Evolutionary conservation across 257 asterid genomes (phyloP), one percentile per base, ranked within the genome.

Genomic region (Fraxinus cuspidata): DNA sequence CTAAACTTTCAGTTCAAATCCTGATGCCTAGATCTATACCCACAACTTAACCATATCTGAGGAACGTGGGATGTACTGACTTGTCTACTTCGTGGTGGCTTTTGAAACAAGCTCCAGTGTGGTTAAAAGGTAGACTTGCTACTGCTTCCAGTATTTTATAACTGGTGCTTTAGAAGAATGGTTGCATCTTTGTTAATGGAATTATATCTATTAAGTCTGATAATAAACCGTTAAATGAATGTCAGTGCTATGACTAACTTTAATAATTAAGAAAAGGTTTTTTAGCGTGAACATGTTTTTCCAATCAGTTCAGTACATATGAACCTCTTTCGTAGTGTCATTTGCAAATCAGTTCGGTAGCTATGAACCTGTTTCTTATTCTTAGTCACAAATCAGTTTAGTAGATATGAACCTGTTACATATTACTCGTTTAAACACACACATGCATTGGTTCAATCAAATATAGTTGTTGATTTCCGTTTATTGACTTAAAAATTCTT

Each of bases 401-500:
- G 64, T 53, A 18, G 28, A 51, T n/a, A 67, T 38, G 67, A 34
- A 79, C 35, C 74, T 37, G 21, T 15, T 58, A 65, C 1, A 29
- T 74, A 31, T 60, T 44, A n/a, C 25, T 25, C 49, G 56, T 25
- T 70, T 63, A 21, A 37, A 35, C 13, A 40, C 53, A 60, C 32
- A 58, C 68, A 40, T 40, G 25, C 76, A 73, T 64, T 72, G 37
- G 37, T 72, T 67, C 67, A 76, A 65, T 78, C 53, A 47, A 74
- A 68, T 73, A 32, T 73, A 44, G 70, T 29, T 78, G 70, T 71
- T 70, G 66, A 42, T 32, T 67, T 73, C 31, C 82, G 67, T 74
- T 81, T 76, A 75, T 75, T 42, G 44, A 63, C 49, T 66, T 40
- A 28, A 15, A 16, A 64, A 49, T 83, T 77, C 69, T 83, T 79